Percentiles rank a stretch among this genome's conserved stretches.
Evolutionary conservation across 805 yeast genomes (phyloP).

Genomic region (Pichia pseudocactophila): DNA sequence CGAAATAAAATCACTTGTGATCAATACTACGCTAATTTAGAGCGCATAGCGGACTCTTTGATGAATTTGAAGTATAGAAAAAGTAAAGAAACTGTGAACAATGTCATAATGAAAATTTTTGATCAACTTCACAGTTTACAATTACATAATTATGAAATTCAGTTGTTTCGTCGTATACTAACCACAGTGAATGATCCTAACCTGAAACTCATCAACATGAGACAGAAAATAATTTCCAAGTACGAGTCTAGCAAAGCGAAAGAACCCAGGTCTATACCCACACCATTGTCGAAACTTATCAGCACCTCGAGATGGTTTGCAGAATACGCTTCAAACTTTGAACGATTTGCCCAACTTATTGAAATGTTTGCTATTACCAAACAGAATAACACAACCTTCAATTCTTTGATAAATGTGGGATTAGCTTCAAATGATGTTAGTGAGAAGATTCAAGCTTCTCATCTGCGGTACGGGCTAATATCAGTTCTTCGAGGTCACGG

Average conservation of each 20-base stretch:
- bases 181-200: not conserved
- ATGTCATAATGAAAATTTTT: constrained; percentile 9
- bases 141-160: constrained; percentile 8
- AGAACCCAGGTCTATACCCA: not conserved
- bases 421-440: not conserved
- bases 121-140: constrained; percentile 13
- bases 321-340: constrained; percentile 3
- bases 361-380: constrained; percentile 7
- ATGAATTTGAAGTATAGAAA: not conserved
- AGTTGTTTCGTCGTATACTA: constrained; percentile 8
- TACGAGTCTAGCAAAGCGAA: constrained; percentile 3
- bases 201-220: constrained; percentile 1
- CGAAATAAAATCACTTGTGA: not conserved
- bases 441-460: constrained; percentile 1
- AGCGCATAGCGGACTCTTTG: not conserved
- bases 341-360: constrained; percentile 7
- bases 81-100: not conserved
- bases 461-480: constrained; percentile 3
- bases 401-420: constrained; percentile 2
- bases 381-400: constrained; percentile 3
- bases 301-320: constrained; percentile 1
- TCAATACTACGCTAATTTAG: not conserved
- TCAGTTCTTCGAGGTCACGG: not conserved
- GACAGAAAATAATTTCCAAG: constrained; percentile 1
- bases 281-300: not conserved